phyloP scores from a whole-genome alignment of 306 rosid species.

The Cucurbita maxima region DNA sequence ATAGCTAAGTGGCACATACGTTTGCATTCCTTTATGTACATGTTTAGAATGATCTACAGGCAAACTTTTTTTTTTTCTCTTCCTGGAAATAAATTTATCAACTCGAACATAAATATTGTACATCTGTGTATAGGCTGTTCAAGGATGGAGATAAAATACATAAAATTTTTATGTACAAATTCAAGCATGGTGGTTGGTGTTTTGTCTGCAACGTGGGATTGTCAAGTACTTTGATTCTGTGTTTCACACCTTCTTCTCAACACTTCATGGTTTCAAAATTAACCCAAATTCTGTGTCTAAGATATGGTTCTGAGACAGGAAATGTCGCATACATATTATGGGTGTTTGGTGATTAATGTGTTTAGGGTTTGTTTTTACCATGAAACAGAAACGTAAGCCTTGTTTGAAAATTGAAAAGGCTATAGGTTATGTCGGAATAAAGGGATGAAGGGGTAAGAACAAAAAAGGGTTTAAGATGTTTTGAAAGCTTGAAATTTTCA shows the following conservation, averaged over 20 bases:
- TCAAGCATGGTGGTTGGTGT: neutral
- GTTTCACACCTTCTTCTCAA: too few species aligned
- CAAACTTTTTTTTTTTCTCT: neutral
- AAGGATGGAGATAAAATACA: neutral
- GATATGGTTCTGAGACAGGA: neutral
- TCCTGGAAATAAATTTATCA: neutral
- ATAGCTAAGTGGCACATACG: neutral
- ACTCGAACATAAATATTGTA: neutral
- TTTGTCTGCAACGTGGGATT: neutral
- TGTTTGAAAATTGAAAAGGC: slow-evolving; percentile 10
- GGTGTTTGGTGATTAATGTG: neutral
- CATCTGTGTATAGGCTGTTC: neutral
- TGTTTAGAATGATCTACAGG: neutral
- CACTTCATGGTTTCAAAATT: slow-evolving; percentile 5
- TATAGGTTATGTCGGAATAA: neutral
- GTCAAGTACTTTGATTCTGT: neutral
- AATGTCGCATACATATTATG: neutral
- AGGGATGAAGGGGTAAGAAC: neutral
- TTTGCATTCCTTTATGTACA: neutral
- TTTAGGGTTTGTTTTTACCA: neutral
- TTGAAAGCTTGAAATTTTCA: neutral
- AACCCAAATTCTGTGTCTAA: slow-evolving; percentile 1
- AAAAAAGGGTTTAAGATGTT: neutral
- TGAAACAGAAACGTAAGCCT: neutral
- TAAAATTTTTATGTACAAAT: neutral